phyloP scores from a whole-genome alignment of 2,329 filamentous ascomycete species.

The Apiospora sp. region DNA sequence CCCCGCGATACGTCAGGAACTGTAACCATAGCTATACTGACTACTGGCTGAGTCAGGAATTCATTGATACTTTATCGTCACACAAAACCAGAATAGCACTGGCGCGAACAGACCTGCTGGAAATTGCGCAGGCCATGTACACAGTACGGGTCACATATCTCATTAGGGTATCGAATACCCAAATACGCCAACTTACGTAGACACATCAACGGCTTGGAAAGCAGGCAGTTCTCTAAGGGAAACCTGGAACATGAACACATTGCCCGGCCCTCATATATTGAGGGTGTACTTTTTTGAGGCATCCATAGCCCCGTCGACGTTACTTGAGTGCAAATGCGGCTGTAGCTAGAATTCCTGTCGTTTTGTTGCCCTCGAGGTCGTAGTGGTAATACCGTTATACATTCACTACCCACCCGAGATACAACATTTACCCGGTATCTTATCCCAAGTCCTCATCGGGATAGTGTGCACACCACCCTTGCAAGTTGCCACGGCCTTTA shows the following conservation, averaged over 20 bases:
- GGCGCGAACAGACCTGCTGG: slow-evolving; percentile 7
- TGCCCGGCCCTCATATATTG: neutral
- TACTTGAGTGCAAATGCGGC: neutral
- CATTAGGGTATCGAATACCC: neutral
- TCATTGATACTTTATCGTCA: slow-evolving; percentile 4
- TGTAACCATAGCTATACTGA: slow-evolving; percentile 32
- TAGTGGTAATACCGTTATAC: slow-evolving; percentile 1
- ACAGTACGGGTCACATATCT: slow-evolving; percentile 1
- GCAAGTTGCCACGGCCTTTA: slow-evolving; percentile 21
- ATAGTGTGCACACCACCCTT: slow-evolving; percentile 23
- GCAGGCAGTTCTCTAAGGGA: neutral
- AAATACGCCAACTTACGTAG: neutral
- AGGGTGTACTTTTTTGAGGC: neutral
- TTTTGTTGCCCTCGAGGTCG: neutral
- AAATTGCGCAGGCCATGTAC: slow-evolving; percentile 5
- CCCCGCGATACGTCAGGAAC: slow-evolving; percentile 33
- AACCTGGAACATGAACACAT: neutral
- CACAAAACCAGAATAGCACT: slow-evolving; percentile 16
- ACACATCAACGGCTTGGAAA: neutral
- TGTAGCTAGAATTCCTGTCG: neutral
- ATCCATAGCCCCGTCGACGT: neutral
- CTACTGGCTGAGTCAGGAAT: slow-evolving; percentile 36
- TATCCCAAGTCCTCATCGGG: slow-evolving; percentile 23
- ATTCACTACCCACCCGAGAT: slow-evolving; percentile 7
- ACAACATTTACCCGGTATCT: slow-evolving; percentile 22